Conservation (phyloP, 2,329 filamentous ascomycete genomes). For the Cryoendolithus antarcticus region DNA sequence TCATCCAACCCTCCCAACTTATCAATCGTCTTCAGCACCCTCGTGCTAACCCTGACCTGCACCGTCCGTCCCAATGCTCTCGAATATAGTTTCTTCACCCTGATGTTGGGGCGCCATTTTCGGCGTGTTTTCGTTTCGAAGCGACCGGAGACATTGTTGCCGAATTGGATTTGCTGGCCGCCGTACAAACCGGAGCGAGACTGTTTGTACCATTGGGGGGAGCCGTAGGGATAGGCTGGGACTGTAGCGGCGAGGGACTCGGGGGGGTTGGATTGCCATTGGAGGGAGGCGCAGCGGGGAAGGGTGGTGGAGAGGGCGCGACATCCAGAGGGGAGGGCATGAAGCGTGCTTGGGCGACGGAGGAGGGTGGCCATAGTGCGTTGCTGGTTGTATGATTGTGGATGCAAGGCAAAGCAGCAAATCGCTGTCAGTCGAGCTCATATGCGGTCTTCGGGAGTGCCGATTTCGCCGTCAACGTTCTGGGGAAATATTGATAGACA, state of each 20-base stretch:
- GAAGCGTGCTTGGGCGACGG: conserved; percentile 9
- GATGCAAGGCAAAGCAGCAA: too few species aligned
- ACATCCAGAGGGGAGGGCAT: not conserved
- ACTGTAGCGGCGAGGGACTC: conserved; percentile 20
- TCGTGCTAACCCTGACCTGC: conserved; percentile 55
- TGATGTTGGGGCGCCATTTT: conserved; percentile 63
- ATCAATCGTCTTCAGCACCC: conserved; percentile 55
- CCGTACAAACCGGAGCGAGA: conserved; percentile 49
- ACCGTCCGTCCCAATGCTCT: conserved; percentile 50
- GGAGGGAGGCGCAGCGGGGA: conserved; percentile 13
- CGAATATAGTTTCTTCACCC: conserved; percentile 54
- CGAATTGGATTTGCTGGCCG: conserved; percentile 57
- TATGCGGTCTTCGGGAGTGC: too few species aligned
- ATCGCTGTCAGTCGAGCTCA: too few species aligned
- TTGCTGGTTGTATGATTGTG: too few species aligned
- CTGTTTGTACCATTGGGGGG: conserved; percentile 63
- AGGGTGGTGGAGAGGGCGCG: conserved; percentile 22
- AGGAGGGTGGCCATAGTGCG: conserved; percentile 15
- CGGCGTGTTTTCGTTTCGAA: conserved; percentile 60
- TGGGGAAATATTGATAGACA: too few species aligned
- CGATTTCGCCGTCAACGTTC: too few species aligned
- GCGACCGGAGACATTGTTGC: conserved; percentile 60
- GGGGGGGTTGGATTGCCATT: conserved; percentile 20
- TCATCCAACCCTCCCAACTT: conserved; percentile 82
- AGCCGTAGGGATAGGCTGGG: conserved; percentile 58